These are phyloP conservation scores for Physcomitrium patens DNA, from an alignment of 225 moss, liverwort and hornwort genomes.

Conservation along the genomic window DNA sequence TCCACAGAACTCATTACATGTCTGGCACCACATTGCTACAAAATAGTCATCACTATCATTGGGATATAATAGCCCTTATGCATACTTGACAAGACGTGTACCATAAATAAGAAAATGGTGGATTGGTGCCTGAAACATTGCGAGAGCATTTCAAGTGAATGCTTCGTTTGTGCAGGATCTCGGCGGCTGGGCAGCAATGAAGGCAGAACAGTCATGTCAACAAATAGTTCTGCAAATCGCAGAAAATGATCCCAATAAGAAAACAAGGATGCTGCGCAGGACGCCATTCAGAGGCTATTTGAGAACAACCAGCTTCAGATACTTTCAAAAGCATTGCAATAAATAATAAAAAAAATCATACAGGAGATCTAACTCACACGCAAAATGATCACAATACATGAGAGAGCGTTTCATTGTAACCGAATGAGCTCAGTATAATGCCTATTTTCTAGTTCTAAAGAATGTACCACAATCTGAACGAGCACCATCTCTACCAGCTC, in stretches of 20 bases:
- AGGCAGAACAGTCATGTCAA: constrained; percentile 79
- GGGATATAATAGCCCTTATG: too few relatives aligned
- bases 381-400: constrained; percentile 4
- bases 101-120: constrained; percentile 23
- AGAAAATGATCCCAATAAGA: constrained; percentile 25
- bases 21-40: constrained; percentile 5
- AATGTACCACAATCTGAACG: constrained; percentile 51
- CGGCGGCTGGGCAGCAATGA: constrained; percentile 76
- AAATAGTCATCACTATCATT: neutral
- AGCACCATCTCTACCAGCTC: constrained; percentile 59
- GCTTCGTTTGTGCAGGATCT: constrained; percentile 67
- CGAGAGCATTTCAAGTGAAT: constrained; percentile 76
- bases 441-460: constrained; percentile 12
- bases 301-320: constrained; percentile 14
- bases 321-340: constrained; percentile 9
- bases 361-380: neutral
- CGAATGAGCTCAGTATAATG: neutral
- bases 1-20: constrained; percentile 16
- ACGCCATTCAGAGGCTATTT: constrained; percentile 13
- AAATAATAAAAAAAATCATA: constrained; percentile 4
- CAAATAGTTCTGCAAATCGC: constrained; percentile 62
- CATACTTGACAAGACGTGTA: constrained; percentile 3
- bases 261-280: constrained; percentile 3
- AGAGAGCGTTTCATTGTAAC: constrained; percentile 1
- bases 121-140: constrained; percentile 65